Evolutionary conservation across 345 rosid species (phyloP).

Genomic region (Eucalyptus camaldulensis): DNA sequence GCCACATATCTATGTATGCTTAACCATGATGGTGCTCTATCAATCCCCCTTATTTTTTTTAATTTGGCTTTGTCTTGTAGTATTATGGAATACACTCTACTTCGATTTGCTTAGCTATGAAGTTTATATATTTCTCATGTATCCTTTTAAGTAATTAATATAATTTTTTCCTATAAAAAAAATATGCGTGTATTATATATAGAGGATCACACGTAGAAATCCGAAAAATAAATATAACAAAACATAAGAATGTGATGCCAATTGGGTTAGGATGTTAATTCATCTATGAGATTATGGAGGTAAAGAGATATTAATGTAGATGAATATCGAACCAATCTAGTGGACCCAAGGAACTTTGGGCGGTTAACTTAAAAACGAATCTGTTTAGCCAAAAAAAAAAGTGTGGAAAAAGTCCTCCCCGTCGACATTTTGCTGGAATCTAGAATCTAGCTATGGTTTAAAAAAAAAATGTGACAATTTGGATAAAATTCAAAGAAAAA

Average conservation of each 20-base stretch:
- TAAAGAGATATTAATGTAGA: not conserved
- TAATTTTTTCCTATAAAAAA: too few species aligned
- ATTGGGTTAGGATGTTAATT: not conserved
- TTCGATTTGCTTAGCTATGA: not conserved
- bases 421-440: not conserved
- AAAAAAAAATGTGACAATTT: not conserved
- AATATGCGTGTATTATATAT: not conserved
- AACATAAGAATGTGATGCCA: not conserved
- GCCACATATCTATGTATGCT: not conserved
- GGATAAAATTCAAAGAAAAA: not conserved
- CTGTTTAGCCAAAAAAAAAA: not conserved
- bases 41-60: not conserved
- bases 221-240: not conserved
- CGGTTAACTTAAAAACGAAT: not conserved
- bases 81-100: not conserved
- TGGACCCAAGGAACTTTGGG: not conserved
- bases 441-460: not conserved
- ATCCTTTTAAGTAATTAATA: too few species aligned
- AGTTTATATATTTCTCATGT: not conserved
- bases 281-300: not conserved
- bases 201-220: not conserved
- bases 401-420: not conserved
- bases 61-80: not conserved
- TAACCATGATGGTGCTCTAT: not conserved
- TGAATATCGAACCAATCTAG: not conserved